Conservation (phyloP, 257 asterid genomes). For the Solanum paucissectum region DNA sequence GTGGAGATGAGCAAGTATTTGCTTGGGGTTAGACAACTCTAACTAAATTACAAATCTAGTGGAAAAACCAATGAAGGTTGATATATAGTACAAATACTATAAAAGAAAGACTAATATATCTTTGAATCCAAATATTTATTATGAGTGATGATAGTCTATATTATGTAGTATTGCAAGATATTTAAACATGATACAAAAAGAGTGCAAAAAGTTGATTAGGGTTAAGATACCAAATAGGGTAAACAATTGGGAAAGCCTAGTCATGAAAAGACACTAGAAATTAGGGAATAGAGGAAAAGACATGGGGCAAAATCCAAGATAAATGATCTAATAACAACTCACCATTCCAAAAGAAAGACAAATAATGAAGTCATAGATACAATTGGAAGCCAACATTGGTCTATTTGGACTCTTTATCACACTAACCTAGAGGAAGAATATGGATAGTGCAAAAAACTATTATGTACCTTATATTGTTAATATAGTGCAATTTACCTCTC, state of each 20-base stretch:
- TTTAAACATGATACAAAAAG: no score
- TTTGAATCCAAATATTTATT: neutral
- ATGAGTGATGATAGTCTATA: neutral
- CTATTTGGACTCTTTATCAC: neutral
- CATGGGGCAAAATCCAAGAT: neutral
- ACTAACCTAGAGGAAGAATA: neutral
- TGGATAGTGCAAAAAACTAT: neutral
- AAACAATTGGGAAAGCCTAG: neutral
- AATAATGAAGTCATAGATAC: neutral
- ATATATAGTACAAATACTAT: neutral
- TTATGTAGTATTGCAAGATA: neutral
- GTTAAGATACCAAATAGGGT: neutral
- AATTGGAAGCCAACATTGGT: no score
- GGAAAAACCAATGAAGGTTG: neutral
- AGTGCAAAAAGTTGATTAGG: neutral
- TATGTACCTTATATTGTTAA: no score
- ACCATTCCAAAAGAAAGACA: neutral
- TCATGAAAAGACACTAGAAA: neutral
- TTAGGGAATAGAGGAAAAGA: neutral
- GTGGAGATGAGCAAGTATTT: no score
- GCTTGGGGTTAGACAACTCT: neutral
- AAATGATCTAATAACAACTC: neutral
- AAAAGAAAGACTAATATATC: neutral
- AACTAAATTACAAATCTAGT: no score
- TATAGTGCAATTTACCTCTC: neutral